These are phyloP conservation scores for Macadamia integrifolia DNA, from an alignment of 164 flowering plant genomes.

Conservation along the genomic window DNA sequence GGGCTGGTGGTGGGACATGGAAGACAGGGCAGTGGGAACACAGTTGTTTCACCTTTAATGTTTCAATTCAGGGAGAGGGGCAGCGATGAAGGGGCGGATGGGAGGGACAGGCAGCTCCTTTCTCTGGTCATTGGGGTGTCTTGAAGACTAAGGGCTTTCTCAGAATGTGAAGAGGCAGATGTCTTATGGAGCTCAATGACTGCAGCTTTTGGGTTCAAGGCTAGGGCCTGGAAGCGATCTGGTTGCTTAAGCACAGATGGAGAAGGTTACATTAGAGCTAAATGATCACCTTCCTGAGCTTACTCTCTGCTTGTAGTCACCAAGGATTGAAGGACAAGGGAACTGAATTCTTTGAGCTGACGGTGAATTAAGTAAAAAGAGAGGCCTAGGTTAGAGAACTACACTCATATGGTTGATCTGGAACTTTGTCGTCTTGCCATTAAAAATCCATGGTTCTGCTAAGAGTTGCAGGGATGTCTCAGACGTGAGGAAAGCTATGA, in stretches of 20 bases:
- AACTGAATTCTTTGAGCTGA: slow-evolving; percentile 31
- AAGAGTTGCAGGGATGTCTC: slow-evolving; percentile 49
- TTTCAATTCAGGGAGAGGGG: too few species aligned
- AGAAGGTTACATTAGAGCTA: slow-evolving; percentile 25
- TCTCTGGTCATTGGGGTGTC: too few species aligned
- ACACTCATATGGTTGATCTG: too few species aligned
- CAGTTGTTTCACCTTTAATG: too few species aligned
- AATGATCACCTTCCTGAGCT: slow-evolving; percentile 49
- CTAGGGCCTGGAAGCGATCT: slow-evolving; percentile 37
- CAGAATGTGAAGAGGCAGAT: slow-evolving; percentile 27
- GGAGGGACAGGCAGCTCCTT: too few species aligned
- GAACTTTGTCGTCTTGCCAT: slow-evolving; percentile 43
- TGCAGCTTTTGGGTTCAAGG: slow-evolving; percentile 64
- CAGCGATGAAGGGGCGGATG: too few species aligned
- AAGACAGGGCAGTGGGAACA: too few species aligned
- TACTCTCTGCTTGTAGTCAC: slow-evolving; percentile 53
- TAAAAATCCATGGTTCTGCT: slow-evolving; percentile 43
- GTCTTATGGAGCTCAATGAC: slow-evolving; percentile 48
- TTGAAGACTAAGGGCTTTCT: slow-evolving; percentile 23
- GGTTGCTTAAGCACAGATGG: slow-evolving; percentile 36
- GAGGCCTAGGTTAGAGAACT: slow-evolving; percentile 37
- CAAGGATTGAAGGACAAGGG: slow-evolving; percentile 51
- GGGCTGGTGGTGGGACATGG: too few species aligned
- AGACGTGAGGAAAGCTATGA: slow-evolving; percentile 40
- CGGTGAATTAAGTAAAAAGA: slow-evolving; percentile 31